Evolutionary conservation across 2,329 filamentous ascomycete species (phyloP), one percentile per base, ranked within the genome.

Genomic region (Cadophora sp.): DNA sequence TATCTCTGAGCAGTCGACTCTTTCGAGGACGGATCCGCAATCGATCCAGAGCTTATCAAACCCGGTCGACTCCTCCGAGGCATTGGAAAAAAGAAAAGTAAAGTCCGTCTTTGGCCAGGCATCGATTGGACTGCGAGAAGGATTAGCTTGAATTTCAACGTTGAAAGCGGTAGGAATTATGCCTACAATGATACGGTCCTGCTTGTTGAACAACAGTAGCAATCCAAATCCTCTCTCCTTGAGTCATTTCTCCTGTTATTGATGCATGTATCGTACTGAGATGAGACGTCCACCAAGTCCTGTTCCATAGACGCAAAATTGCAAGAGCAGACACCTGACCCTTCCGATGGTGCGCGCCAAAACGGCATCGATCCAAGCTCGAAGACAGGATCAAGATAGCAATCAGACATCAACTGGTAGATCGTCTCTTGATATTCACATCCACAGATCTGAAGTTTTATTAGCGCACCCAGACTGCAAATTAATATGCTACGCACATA

Each of bases 211-310:
- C 26, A 55, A 31, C 51, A 55, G 11, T 55, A 31, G 27, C 51
- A 31, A 31, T 16, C 19, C 51, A 16, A 55, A n/a, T n/a, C n/a
- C 19, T 48, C 19, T n/a, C 1, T 31, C 3, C 16, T 29, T 16
- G 51, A 7, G 14, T 29, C 24, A 55, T 9, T 31, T 27, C 4
- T 22, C 43, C 43, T 48, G 19, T 22, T 55, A 16, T 55, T 27
- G 51, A 55, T 55, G 14, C 51, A 31, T n/a, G 51, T 8, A 55
- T 55, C 51, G 27, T 55, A n/a, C 26, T 55, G 51, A 19, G 26
- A 26, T n/a, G 19, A 26, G n/a, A 29, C 51, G 19, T 55, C 26
- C 4, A 16, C 19, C 19, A 31, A 31, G 27, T 55, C 51, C 6
- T 27, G 16, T 19, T 31, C 27, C 51, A 55, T 55, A 4, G 51